A percentile compares a stretch with the other conserved stretches of the same genome.
Evolutionary conservation across 176 grass and related monocot species (phyloP).

Genomic region (Zea luxurians): DNA sequence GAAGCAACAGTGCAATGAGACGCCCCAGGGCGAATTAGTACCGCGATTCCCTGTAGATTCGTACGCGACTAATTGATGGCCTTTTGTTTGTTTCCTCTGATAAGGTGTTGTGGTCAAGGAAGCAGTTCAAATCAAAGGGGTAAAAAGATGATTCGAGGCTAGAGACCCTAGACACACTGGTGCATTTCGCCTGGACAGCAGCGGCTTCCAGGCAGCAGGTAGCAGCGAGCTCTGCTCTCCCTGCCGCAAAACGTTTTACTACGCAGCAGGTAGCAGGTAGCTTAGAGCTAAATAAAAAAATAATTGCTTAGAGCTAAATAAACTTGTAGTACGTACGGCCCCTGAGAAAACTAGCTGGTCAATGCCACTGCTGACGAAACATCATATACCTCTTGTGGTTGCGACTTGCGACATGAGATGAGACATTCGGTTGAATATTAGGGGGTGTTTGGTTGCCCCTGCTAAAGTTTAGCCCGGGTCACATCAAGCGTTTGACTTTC

Average conservation of each 20-base stretch:
- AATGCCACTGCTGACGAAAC: background rate
- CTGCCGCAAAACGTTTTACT: too few species aligned
- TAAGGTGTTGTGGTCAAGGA: constrained; percentile 19
- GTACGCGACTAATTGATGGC: constrained; percentile 4
- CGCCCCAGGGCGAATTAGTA: background rate
- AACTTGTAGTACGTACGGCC: background rate
- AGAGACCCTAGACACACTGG: background rate
- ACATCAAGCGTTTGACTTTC: too few species aligned
- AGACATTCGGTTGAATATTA: background rate
- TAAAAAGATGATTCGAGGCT: constrained; percentile 2
- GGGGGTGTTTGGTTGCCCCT: too few species aligned
- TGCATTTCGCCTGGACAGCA: background rate
- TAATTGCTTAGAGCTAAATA: constrained; percentile 6
- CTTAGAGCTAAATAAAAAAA: too few species aligned
- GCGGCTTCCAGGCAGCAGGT: background rate
- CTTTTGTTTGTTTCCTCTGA: constrained; percentile 21
- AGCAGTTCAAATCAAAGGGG: constrained; percentile 22
- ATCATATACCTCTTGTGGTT: background rate
- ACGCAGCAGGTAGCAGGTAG: too few species aligned
- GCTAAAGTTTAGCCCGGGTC: too few species aligned
- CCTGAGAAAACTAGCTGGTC: constrained; percentile 13
- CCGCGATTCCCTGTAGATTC: background rate
- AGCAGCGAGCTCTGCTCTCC: background rate
- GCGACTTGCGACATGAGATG: background rate
- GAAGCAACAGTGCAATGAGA: background rate